Evolutionary conservation across 208 protist species (phyloP).

Genomic region (Jaenimonas drosophilae): DNA sequence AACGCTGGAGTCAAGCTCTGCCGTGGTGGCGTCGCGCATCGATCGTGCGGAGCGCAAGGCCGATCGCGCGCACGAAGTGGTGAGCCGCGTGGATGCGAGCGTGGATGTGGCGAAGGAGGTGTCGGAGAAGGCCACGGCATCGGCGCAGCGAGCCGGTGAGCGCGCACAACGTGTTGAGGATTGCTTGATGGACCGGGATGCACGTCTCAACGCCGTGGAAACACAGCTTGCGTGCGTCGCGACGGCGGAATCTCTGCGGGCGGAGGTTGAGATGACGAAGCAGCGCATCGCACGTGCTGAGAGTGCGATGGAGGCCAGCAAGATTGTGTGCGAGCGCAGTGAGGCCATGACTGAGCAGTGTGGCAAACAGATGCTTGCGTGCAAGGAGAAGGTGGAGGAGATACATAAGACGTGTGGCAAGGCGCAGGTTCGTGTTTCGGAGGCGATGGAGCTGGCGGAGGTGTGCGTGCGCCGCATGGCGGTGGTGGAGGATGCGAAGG

Average conservation of each 20-base stretch:
- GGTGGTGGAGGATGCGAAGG: constrained; percentile 9
- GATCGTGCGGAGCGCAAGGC: constrained; percentile 65
- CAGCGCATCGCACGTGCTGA: constrained; percentile 38
- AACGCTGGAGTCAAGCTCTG: constrained; percentile 47
- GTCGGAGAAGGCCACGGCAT: constrained; percentile 17
- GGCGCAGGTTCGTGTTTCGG: constrained; percentile 12
- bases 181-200: constrained; percentile 47
- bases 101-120: constrained; percentile 21
- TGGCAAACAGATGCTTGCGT: constrained; percentile 10
- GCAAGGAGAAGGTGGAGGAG: constrained; percentile 14
- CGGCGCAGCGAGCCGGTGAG: constrained; percentile 27
- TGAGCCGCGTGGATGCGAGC: constrained; percentile 20
- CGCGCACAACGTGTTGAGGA: constrained; percentile 45
- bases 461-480: constrained; percentile 1
- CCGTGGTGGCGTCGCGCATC: constrained; percentile 33
- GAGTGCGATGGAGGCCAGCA: constrained; percentile 41
- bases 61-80: constrained; percentile 37
- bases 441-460: constrained; percentile 9
- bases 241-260: constrained; percentile 41
- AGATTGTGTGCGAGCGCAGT: constrained; percentile 29
- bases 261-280: constrained; percentile 58
- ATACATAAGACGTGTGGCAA: constrained; percentile 19
- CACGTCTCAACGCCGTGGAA: constrained; percentile 40
- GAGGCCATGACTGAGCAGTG: constrained; percentile 32
- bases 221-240: constrained; percentile 33